phyloP scores from a whole-genome alignment of 2,329 filamentous ascomycete genomes.

The Ceratocystis colombiana region DNA sequence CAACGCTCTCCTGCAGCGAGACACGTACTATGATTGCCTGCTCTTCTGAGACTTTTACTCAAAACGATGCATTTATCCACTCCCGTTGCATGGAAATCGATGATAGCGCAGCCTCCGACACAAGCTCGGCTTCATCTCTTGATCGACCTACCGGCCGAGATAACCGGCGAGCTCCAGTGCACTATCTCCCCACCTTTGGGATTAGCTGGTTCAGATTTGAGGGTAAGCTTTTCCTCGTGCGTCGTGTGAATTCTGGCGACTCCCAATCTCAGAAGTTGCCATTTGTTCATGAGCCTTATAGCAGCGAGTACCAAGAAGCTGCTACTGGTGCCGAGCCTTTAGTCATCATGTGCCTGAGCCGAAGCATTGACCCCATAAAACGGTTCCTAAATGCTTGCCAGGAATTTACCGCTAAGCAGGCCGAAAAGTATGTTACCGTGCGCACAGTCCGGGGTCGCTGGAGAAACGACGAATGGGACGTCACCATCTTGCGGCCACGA shows the following conservation, averaged over 20 bases:
- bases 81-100: constrained; percentile 30
- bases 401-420: constrained; percentile 32
- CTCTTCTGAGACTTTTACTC: constrained; percentile 30
- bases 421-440: constrained; percentile 33
- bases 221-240: constrained; percentile 33
- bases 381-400: constrained; percentile 31
- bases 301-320: constrained; percentile 32
- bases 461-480: constrained; percentile 32
- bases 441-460: constrained; percentile 30
- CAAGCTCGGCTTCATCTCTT: background rate
- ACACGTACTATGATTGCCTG: constrained; percentile 33
- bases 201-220: constrained; percentile 34
- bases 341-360: constrained; percentile 35
- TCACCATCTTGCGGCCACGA: constrained; percentile 45
- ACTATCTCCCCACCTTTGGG: constrained; percentile 35
- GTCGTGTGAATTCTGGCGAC: constrained; percentile 28
- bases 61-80: constrained; percentile 32
- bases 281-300: constrained; percentile 23
- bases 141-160: constrained; percentile 27
- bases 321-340: constrained; percentile 35
- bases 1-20: background rate
- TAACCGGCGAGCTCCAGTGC: constrained; percentile 33
- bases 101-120: constrained; percentile 25
- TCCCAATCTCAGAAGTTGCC: constrained; percentile 24
- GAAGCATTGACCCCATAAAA: constrained; percentile 32